phyloP scores from a whole-genome alignment of 139 green algal genomes.

The Zygnema circumcarinatum region DNA sequence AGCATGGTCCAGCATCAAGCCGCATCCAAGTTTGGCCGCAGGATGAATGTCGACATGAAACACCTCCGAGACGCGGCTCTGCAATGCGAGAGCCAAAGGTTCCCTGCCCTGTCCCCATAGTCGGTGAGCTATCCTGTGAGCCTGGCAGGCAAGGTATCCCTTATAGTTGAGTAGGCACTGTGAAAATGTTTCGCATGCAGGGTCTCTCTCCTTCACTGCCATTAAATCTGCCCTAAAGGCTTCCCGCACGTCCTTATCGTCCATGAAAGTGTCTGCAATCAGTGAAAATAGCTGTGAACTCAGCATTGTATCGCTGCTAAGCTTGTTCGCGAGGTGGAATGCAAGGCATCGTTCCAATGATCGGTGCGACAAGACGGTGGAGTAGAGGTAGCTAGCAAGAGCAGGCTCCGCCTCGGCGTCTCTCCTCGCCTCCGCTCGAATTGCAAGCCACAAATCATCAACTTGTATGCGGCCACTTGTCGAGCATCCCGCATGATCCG shows the following conservation, averaged over 20 bases:
- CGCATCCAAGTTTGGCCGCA: constrained; percentile 50
- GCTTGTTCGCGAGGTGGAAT: constrained; percentile 94
- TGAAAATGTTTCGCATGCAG: constrained; percentile 63
- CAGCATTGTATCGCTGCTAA: constrained; percentile 85
- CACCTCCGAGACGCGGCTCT: constrained; percentile 57
- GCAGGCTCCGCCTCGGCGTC: constrained; percentile 79
- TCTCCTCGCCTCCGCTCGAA: constrained; percentile 57
- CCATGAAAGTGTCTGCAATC: constrained; percentile 65
- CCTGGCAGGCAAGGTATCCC: constrained; percentile 67
- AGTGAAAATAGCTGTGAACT: constrained; percentile 89
- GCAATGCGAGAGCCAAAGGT: constrained; percentile 63
- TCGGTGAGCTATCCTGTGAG: constrained; percentile 62
- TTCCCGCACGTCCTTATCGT: constrained; percentile 9
- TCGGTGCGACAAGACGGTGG: constrained; percentile 89
- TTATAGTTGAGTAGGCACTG: constrained; percentile 70
- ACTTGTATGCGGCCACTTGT: background rate
- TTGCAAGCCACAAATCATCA: constrained; percentile 56
- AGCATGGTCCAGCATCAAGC: constrained; percentile 64
- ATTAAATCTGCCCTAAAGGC: constrained; percentile 58
- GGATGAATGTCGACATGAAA: constrained; percentile 69
- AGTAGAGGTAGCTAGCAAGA: constrained; percentile 90
- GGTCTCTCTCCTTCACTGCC: constrained; percentile 65
- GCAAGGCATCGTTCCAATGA: constrained; percentile 82
- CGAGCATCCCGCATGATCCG: background rate
- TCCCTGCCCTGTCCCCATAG: constrained; percentile 58